These are phyloP conservation scores for Pisolithus orientalis DNA, from an alignment of 768 basidiomycete genomes.

Conservation along the genomic window DNA sequence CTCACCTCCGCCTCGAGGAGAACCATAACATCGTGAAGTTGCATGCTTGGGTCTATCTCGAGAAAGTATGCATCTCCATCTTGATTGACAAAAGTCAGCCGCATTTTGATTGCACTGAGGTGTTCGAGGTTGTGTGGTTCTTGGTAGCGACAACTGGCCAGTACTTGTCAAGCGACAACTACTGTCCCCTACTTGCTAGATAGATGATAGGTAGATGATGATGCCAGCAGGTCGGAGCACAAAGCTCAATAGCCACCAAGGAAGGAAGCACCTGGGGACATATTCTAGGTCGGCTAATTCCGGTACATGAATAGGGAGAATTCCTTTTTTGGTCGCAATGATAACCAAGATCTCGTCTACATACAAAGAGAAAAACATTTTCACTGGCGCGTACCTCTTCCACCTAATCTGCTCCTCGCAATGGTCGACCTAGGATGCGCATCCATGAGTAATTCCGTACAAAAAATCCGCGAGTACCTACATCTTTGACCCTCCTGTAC, in stretches of 20 bases:
- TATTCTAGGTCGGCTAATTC: no score
- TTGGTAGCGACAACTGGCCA: background rate
- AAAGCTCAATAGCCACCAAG: no score
- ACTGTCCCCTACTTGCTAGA: no score
- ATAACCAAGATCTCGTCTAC: no score
- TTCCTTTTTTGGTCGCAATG: no score
- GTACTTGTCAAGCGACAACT: background rate
- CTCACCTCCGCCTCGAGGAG: slow-evolving; percentile 92
- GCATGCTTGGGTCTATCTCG: slow-evolving; percentile 88
- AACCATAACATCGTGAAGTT: slow-evolving; percentile 88
- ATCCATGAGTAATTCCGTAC: background rate
- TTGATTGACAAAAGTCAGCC: slow-evolving; percentile 68
- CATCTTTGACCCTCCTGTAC: slow-evolving; percentile 61
- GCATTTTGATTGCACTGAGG: slow-evolving; percentile 36
- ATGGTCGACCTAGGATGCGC: slow-evolving; percentile 26
- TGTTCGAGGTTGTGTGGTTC: background rate
- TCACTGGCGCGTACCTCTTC: background rate
- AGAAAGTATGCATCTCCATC: slow-evolving; percentile 56
- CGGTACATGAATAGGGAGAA: no score
- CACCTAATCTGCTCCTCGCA: slow-evolving; percentile 22
- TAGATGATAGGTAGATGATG: no score
- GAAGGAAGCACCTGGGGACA: no score
- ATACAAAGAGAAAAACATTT: background rate
- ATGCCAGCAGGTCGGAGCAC: no score
- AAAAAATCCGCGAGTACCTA: slow-evolving; percentile 34